Evolutionary conservation across 345 rosid species (phyloP).

Genomic region (Eucalyptus virginea): DNA sequence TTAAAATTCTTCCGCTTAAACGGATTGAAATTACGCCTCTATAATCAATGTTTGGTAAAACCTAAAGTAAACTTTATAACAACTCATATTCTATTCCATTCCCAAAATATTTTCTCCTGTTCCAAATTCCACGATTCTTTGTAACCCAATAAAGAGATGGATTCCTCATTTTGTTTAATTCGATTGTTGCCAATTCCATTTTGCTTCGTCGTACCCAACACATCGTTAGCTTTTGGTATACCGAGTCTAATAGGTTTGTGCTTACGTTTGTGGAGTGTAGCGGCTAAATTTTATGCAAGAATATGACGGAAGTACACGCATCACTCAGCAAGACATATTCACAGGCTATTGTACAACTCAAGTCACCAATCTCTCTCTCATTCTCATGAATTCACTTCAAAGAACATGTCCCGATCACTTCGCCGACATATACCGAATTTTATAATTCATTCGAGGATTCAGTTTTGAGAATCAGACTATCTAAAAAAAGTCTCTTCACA

Average conservation of each 20-base stretch:
- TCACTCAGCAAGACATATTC: background rate
- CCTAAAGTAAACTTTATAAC: background rate
- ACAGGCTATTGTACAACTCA: background rate
- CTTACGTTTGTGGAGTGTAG: background rate
- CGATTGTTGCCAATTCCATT: background rate
- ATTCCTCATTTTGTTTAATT: background rate
- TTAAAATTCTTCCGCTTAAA: background rate
- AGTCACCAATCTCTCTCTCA: background rate
- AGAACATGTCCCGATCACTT: background rate
- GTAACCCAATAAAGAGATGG: background rate
- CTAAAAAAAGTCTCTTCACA: background rate
- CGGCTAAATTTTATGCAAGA: background rate
- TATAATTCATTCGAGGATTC: background rate
- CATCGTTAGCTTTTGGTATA: background rate
- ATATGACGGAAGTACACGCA: background rate
- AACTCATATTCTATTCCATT: background rate
- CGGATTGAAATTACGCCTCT: background rate
- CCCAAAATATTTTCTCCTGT: background rate
- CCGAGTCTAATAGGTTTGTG: background rate
- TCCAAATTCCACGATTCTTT: background rate
- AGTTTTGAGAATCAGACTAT: background rate
- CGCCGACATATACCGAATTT: fast-evolving
- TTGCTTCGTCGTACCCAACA: background rate
- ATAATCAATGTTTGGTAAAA: background rate
- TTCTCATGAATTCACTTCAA: background rate